A percentile compares a stretch with the other conserved stretches of the same genome.
phyloP scores from a whole-genome alignment of 1,284 basidiomycete species.

The Wallemia hederae region DNA sequence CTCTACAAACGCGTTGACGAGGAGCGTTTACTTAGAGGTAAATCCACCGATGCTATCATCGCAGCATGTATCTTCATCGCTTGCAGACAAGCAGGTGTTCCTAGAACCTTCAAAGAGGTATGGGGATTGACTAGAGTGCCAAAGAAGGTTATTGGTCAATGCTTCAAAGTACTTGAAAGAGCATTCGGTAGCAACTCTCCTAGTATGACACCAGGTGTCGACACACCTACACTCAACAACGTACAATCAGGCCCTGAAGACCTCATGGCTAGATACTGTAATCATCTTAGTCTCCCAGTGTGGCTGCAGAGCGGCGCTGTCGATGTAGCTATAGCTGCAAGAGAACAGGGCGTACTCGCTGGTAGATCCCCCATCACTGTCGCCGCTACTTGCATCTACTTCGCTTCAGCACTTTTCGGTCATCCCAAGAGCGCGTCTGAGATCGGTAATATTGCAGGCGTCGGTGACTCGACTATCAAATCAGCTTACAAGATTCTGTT shows the following conservation, averaged over 20 bases:
- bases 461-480: conserved; percentile 91
- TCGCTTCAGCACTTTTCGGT: conserved; percentile 55
- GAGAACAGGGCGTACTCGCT: conserved; percentile 59
- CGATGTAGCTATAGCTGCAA: conserved; percentile 53
- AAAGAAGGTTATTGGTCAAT: conserved; percentile 83
- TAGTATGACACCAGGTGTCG: conserved; percentile 9
- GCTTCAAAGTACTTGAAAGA: conserved; percentile 73
- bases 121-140: conserved; percentile 72
- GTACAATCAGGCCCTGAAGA: conserved; percentile 25
- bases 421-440: conserved; percentile 45
- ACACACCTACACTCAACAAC: conserved; percentile 5
- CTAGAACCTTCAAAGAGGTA: conserved; percentile 83
- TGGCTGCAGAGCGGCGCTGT: conserved; percentile 53
- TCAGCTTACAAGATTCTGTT: conserved; percentile 19
- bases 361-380: conserved; percentile 86
- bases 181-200: conserved; percentile 34
- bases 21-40: conserved; percentile 70
- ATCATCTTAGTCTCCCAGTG: conserved; percentile 64
- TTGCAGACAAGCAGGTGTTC: conserved; percentile 73
- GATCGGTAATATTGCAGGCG: conserved; percentile 75
- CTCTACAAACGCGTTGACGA: conserved; percentile 89
- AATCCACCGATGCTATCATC: conserved; percentile 70
- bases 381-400: conserved; percentile 81
- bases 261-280: conserved; percentile 73
- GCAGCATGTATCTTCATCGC: conserved; percentile 97